Conservation (phyloP, 768 basidiomycete species). For the Erythrobasidium yunnanense region DNA sequence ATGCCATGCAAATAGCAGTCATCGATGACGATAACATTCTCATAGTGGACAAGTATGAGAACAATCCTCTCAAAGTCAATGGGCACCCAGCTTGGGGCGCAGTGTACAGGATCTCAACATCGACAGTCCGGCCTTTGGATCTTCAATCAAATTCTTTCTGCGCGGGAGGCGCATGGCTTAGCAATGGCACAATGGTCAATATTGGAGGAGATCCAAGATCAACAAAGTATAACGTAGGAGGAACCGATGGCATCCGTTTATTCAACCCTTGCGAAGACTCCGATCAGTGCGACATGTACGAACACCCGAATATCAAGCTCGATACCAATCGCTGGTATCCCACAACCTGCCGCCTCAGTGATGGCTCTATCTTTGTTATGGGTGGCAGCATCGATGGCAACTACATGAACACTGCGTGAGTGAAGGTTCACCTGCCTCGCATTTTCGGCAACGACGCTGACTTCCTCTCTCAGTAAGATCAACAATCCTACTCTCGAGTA, state of each 20-base stretch:
- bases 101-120: conserved; percentile 28
- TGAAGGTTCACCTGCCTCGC: too few relatives aligned
- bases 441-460: too few relatives aligned
- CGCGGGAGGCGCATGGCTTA: conserved; percentile 38
- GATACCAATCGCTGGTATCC: conserved; percentile 50
- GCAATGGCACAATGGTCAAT: conserved; percentile 38
- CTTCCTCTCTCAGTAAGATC: conserved; percentile 41
- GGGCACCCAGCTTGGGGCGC: conserved; percentile 29
- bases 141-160: conserved; percentile 53
- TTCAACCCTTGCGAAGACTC: conserved; percentile 64
- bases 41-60: conserved; percentile 35
- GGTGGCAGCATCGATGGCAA: conserved; percentile 50
- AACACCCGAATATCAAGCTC: conserved; percentile 71
- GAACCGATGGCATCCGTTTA: conserved; percentile 65
- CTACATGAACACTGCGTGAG: conserved; percentile 53
- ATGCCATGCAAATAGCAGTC: conserved; percentile 44
- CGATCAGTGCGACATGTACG: conserved; percentile 54
- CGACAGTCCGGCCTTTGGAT: conserved; percentile 51
- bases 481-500: conserved; percentile 72
- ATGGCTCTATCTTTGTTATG: conserved; percentile 67
- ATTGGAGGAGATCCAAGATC: conserved; percentile 34
- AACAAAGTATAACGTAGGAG: conserved; percentile 38
- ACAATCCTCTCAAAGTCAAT: conserved; percentile 29
- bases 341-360: conserved; percentile 47
- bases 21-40: conserved; percentile 1